Evolutionary conservation across 2,329 filamentous ascomycete species (phyloP).

Genomic region (Xylaria sp.): DNA sequence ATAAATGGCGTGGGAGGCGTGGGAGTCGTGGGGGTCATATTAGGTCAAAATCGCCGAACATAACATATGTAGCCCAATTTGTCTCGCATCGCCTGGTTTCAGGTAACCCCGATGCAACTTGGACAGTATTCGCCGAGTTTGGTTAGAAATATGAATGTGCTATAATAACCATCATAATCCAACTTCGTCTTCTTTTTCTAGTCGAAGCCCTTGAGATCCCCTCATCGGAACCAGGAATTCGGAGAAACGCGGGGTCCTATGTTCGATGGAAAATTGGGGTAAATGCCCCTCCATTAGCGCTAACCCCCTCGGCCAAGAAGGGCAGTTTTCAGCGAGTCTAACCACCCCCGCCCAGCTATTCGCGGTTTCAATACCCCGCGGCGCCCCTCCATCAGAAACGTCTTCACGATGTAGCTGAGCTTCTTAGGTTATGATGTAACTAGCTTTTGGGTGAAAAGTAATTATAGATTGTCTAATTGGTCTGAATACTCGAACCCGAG

Average conservation of each 20-base stretch:
- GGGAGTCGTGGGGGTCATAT: neutral
- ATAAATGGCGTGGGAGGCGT: neutral
- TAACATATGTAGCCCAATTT: neutral
- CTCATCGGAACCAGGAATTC: neutral
- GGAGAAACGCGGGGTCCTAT: constrained; percentile 33
- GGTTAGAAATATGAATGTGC: too few species aligned
- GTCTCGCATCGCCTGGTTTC: too few species aligned
- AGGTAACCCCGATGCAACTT: too few species aligned
- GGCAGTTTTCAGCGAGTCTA: constrained; percentile 41
- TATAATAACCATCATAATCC: too few species aligned
- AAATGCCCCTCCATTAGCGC: constrained; percentile 8
- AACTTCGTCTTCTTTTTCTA: too few species aligned
- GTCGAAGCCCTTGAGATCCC: neutral
- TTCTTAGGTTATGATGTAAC: neutral
- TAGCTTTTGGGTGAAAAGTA: too few species aligned
- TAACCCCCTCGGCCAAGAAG: constrained; percentile 34
- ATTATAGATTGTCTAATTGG: constrained; percentile 7
- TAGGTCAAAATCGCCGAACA: constrained; percentile 30
- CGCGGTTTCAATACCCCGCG: constrained; percentile 23
- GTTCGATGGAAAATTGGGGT: constrained; percentile 9
- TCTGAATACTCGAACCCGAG: neutral
- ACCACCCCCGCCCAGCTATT: neutral
- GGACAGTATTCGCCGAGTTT: too few species aligned
- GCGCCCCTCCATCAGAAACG: neutral
- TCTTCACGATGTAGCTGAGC: constrained; percentile 5